Conservation (phyloP, 768 basidiomycete genomes). For the Tulasnella sp. region DNA sequence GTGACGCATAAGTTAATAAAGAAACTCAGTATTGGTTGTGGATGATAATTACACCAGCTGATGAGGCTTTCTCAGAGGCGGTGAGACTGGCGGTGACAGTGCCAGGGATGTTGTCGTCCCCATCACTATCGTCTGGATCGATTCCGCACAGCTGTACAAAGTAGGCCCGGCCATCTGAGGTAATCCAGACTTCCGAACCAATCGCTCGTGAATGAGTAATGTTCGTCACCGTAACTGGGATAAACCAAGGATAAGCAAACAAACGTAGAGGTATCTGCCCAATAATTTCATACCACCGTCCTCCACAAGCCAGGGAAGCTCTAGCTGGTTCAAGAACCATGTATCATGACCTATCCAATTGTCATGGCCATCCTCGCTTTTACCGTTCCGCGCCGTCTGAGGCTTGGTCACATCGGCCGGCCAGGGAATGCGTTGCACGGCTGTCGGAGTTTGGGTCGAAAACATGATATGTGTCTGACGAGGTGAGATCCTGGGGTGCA, state of each 20-base stretch:
- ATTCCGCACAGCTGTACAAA: constrained; percentile 46
- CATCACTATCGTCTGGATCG: constrained; percentile 16
- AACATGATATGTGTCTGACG: constrained; percentile 59
- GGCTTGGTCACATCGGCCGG: constrained; percentile 30
- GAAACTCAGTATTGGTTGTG: not conserved
- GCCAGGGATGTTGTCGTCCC: not conserved
- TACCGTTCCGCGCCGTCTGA: constrained; percentile 30
- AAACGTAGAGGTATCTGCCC: not conserved
- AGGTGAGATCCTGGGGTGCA: constrained; percentile 52
- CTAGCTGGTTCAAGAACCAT: constrained; percentile 56
- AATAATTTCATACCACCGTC: constrained; percentile 57
- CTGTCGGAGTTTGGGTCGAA: constrained; percentile 61
- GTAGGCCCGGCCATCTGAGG: constrained; percentile 75
- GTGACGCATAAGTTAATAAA: not conserved
- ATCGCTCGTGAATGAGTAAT: constrained; percentile 49
- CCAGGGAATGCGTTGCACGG: constrained; percentile 80
- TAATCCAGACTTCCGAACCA: constrained; percentile 71
- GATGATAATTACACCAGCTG: not conserved
- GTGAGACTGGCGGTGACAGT: constrained; percentile 1
- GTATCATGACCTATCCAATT: constrained; percentile 46
- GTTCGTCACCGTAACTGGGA: constrained; percentile 53
- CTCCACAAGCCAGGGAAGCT: constrained; percentile 67
- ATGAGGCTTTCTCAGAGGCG: not conserved
- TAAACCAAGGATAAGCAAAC: no score
- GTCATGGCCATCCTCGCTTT: constrained; percentile 27